Conservation (phyloP, 1,139 yeast species). For the Suhomyces panamericanus region DNA sequence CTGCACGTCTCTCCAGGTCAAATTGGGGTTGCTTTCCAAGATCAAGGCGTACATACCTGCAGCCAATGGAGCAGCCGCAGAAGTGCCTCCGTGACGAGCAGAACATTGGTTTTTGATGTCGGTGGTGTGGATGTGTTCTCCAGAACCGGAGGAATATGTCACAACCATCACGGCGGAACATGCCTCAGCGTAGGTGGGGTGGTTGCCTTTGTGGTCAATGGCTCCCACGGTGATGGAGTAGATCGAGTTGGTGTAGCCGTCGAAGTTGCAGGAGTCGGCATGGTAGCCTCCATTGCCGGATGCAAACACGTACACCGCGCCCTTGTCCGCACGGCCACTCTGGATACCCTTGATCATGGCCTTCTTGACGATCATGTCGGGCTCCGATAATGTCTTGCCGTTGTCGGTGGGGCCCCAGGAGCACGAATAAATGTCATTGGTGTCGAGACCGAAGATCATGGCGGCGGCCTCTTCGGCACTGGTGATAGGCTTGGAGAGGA, state of each 20-base stretch:
- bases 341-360: conserved; percentile 85
- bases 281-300: conserved; percentile 88
- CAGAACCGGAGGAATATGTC: conserved; percentile 89
- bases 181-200: conserved; percentile 87
- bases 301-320: conserved; percentile 92
- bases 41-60: conserved; percentile 90
- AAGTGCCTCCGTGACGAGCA: conserved; percentile 87
- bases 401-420: conserved; percentile 99
- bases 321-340: conserved; percentile 79
- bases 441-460: conserved; percentile 72
- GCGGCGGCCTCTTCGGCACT: conserved; percentile 92
- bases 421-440: conserved; percentile 91
- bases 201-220: conserved; percentile 78
- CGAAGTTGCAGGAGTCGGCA: conserved; percentile 93
- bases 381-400: conserved; percentile 83
- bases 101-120: conserved; percentile 78
- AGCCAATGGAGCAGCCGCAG: conserved; percentile 98
- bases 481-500: conserved; percentile 76
- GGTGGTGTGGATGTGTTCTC: conserved; percentile 88
- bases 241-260: conserved; percentile 95
- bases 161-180: conserved; percentile 97
- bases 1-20: conserved; percentile 97
- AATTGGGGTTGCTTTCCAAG: conserved; percentile 74
- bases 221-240: conserved; percentile 96
- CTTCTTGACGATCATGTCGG: conserved; percentile 72